Evolutionary conservation across 208 protist genomes (phyloP).

Genomic region (Leishmania braziliensis): DNA sequence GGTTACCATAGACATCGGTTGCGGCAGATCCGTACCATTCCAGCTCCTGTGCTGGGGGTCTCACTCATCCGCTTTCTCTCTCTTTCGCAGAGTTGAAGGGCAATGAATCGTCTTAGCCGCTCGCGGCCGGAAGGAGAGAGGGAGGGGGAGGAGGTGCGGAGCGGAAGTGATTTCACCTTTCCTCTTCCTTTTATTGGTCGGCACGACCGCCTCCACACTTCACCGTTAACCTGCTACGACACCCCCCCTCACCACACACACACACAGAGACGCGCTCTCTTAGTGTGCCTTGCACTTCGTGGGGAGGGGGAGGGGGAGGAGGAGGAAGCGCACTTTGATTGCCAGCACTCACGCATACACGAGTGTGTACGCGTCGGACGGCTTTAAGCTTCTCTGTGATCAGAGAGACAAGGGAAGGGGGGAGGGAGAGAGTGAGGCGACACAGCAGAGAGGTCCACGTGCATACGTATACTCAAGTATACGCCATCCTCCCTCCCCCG

Average conservation of each 20-base stretch:
- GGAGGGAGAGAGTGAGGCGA: background rate
- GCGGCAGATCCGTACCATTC: background rate
- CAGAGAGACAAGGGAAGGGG: background rate
- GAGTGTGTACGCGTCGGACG: background rate
- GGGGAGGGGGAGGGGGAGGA: background rate
- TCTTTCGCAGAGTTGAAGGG: constrained; percentile 12
- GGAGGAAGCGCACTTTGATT: background rate
- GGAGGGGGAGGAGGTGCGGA: background rate
- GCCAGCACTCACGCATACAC: background rate
- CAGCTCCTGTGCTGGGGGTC: too few relatives aligned
- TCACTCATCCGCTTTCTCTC: background rate
- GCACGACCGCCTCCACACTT: background rate
- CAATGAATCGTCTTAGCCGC: background rate
- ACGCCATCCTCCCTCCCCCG: background rate
- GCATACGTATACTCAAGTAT: background rate
- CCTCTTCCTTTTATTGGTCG: background rate
- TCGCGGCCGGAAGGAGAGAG: background rate
- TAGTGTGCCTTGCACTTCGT: background rate
- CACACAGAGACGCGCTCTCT: background rate
- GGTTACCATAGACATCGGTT: background rate
- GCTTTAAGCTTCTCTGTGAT: background rate
- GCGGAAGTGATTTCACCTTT: background rate
- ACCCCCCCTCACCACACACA: too few relatives aligned
- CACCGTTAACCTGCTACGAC: background rate
- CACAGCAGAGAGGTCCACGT: constrained; percentile 15